Conservation (phyloP, 2,329 filamentous ascomycete genomes). For the Coniochaeta sp. region DNA sequence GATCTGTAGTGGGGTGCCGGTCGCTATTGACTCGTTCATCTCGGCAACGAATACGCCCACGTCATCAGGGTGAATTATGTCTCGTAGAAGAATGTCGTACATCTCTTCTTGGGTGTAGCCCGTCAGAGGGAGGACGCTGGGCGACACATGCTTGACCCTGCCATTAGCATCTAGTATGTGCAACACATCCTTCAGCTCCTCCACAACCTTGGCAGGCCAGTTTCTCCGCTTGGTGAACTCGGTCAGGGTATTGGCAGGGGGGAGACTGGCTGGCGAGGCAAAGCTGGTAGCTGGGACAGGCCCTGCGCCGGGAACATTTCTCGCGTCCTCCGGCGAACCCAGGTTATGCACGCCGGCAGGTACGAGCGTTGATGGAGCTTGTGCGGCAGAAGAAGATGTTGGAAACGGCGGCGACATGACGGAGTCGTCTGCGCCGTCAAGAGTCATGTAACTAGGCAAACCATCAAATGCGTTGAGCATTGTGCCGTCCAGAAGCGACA, state of each 20-base stretch:
- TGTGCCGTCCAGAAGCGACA: background rate
- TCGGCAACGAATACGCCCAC: constrained; percentile 75
- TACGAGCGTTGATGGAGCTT: background rate
- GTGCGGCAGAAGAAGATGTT: background rate
- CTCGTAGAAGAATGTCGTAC: constrained; percentile 66
- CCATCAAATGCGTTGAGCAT: constrained; percentile 1
- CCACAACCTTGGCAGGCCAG: constrained; percentile 83
- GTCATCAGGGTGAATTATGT: constrained; percentile 83
- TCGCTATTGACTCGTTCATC: constrained; percentile 81
- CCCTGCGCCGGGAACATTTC: background rate
- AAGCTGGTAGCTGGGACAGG: background rate
- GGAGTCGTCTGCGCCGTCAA: background rate
- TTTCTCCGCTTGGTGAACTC: constrained; percentile 57
- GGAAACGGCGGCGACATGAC: background rate
- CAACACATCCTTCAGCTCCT: constrained; percentile 82
- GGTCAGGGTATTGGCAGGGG: constrained; percentile 34
- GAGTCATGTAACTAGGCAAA: background rate
- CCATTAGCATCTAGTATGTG: constrained; percentile 83
- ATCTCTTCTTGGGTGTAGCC: constrained; percentile 68
- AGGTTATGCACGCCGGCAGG: background rate
- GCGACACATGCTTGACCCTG: constrained; percentile 77
- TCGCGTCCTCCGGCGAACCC: background rate
- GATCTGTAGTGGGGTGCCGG: constrained; percentile 69
- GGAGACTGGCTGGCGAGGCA: background rate
- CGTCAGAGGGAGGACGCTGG: constrained; percentile 65